Percentiles rank a stretch among this genome's conserved stretches.
phyloP scores from a whole-genome alignment of 345 rosid genomes.

The Citrus maxima region DNA sequence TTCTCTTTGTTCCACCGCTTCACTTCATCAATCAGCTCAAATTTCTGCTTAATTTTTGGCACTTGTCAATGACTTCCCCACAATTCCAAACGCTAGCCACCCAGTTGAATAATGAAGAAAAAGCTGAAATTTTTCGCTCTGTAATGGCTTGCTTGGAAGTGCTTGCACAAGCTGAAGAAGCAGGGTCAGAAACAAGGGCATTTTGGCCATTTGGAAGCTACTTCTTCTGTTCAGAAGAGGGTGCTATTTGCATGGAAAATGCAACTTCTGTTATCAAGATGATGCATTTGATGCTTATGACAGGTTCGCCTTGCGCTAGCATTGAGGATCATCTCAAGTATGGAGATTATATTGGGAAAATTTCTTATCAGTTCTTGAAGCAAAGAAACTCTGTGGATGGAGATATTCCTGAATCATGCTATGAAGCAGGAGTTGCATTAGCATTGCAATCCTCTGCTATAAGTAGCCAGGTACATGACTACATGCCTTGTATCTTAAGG shows the following conservation, averaged over 20 bases:
- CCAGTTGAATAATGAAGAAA: conserved; percentile 15
- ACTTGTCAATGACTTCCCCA: conserved; percentile 25
- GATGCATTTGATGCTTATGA: conserved; percentile 48
- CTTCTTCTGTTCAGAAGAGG: conserved; percentile 61
- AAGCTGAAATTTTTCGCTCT: conserved; percentile 16
- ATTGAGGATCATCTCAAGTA: conserved; percentile 63
- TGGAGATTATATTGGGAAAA: conserved; percentile 37
- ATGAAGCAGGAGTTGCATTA: conserved; percentile 56
- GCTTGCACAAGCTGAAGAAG: conserved; percentile 2
- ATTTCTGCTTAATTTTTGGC: conserved; percentile 30
- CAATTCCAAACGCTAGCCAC: conserved; percentile 2
- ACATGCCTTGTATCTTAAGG: background rate
- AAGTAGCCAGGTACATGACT: conserved; percentile 31
- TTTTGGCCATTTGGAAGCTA: conserved; percentile 79
- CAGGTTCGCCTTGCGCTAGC: conserved; percentile 27
- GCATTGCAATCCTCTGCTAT: conserved; percentile 68
- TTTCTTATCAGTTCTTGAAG: conserved; percentile 37
- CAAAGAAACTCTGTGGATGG: conserved; percentile 34
- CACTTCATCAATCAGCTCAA: conserved; percentile 22
- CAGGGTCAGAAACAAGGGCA: background rate
- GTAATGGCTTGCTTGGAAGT: conserved; percentile 19
- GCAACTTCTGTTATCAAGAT: conserved; percentile 43
- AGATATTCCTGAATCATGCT: conserved; percentile 49
- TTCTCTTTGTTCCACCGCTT: conserved; percentile 35
- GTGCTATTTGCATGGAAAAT: conserved; percentile 76